These are phyloP conservation scores for Podaxis mareebaensis DNA, from an alignment of 768 basidiomycete species.

Conservation along the genomic window DNA sequence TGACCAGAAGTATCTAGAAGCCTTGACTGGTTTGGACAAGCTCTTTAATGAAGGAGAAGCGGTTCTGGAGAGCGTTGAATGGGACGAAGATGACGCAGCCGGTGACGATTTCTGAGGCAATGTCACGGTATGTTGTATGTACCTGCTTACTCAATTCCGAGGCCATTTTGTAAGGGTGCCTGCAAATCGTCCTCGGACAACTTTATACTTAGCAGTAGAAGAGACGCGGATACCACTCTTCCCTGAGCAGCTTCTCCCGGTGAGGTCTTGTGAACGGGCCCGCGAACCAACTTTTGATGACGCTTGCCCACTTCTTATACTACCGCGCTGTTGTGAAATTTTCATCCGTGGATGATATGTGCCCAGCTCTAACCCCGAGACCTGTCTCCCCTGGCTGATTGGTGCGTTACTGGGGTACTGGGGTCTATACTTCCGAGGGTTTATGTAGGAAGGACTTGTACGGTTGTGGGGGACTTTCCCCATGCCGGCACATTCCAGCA, in stretches of 20 bases:
- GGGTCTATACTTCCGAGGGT: neutral
- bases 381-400: neutral
- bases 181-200: slow-evolving; percentile 8
- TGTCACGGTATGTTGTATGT: neutral
- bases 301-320: neutral
- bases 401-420: neutral
- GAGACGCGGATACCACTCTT: neutral
- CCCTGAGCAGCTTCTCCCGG: neutral
- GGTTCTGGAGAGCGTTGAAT: slow-evolving; percentile 69
- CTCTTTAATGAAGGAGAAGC: slow-evolving; percentile 76
- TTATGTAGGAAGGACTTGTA: neutral
- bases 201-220: neutral
- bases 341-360: neutral
- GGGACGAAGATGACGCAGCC: slow-evolving; percentile 66
- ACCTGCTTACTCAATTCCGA: neutral
- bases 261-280: neutral
- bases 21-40: slow-evolving; percentile 76
- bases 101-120: slow-evolving; percentile 27
- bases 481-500: neutral
- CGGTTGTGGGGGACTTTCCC: neutral
- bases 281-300: neutral
- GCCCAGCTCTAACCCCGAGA: neutral
- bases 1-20: slow-evolving; percentile 73
- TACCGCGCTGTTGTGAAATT: neutral
- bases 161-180: neutral